Evolutionary conservation across 176 grass and related monocot species (phyloP), one percentile per base, ranked within the genome.

Genomic region (Eragrostis nindensis): DNA sequence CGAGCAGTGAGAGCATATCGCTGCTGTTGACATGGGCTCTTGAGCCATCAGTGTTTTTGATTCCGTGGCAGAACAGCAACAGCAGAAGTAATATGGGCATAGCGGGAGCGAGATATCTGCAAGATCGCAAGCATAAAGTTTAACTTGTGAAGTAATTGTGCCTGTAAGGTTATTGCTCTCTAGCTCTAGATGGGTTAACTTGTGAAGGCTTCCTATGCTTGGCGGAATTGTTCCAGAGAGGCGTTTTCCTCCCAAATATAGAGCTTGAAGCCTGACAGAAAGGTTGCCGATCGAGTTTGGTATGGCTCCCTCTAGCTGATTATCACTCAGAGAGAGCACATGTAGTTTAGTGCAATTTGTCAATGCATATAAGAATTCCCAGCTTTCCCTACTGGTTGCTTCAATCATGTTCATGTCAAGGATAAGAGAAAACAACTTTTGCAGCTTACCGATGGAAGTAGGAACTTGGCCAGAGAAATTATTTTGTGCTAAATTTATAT

Each of bases 181-280:
- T n/a, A n/a, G n/a, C n/a, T n/a, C n/a, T n/a, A n/a, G n/a, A n/a
- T n/a, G n/a, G n/a, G n/a, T n/a, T n/a, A n/a, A n/a, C n/a, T n/a
- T n/a, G n/a, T n/a, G n/a, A n/a, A n/a, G n/a, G n/a, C n/a, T 83
- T 13, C 64, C 53, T 45, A 88, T 88, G 52, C 26, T 46, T 65
- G 25, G 16, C 7, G 86, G 86, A 11, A 88, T 44, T 15, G 7
- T 43, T 50, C 80, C 86, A 11, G 63, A 69, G 2, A 88, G 54
- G 21, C 19, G 70, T 27, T 78, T 83, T 0, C 17, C 15, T n/a
- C 41, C 45, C 29, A 88, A 54, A 29, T 40, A 6, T 17, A 83
- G 62, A 5, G 5, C 0, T 43, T 48, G 11, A 45, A 87, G 17
- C 45, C 63, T 56, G 38, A 41, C 68, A 7, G 73, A 82, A 8